Evolutionary conservation across 768 basidiomycete species (phyloP), one percentile per base, ranked within the genome.

Genomic region (Phanerochaete carnosa): DNA sequence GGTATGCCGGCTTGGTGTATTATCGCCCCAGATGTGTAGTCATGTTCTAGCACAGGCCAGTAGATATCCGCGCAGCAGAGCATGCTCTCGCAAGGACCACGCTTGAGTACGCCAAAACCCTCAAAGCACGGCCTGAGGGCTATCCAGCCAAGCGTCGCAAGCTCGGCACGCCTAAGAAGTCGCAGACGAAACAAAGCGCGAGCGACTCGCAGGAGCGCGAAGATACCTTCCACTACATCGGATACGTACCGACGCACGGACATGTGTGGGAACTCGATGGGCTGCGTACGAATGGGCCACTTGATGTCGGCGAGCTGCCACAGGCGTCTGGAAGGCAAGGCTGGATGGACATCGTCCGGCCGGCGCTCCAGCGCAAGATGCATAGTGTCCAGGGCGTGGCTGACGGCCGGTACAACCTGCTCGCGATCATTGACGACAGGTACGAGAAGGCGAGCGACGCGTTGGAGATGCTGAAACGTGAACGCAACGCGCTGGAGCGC

Each of bases 261-360:
- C 84, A 85, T 63, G 85, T 87, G n/a, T 88, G 85, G 85, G 85
- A 88, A 69, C 78, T 88, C 55, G 84, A 87, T 66, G 86, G 86
- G 13, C 76, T 87, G 57, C 84, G 84, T 35, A 25, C 58, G 60
- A 76, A 80, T 1, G 85, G 83, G 0, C 85, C 86, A 5, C 73
- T 88, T 9, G 85, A 86, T 69, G 85, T 87, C 25, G 85, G 85
- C 39, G 85, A 85, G 65, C 67, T 86, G 28, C 65, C 70, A 6
- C 23, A 13, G n/a, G 51, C 26, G 16, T 46, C 22, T 23, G 19
- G 58, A 6, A 32, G 15, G 15, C 37, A 60, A 26, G 55, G 63
- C 43, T 88, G 86, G 86, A 84, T 85, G 79, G 81, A 85, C 65
- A 72, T 85, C 47, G 86, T 79, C 23, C 81, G 85, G 19, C 85